These are phyloP conservation scores for Saxophila tyrrhenica DNA, from an alignment of 495 filamentous ascomycete species.

Conservation along the genomic window DNA sequence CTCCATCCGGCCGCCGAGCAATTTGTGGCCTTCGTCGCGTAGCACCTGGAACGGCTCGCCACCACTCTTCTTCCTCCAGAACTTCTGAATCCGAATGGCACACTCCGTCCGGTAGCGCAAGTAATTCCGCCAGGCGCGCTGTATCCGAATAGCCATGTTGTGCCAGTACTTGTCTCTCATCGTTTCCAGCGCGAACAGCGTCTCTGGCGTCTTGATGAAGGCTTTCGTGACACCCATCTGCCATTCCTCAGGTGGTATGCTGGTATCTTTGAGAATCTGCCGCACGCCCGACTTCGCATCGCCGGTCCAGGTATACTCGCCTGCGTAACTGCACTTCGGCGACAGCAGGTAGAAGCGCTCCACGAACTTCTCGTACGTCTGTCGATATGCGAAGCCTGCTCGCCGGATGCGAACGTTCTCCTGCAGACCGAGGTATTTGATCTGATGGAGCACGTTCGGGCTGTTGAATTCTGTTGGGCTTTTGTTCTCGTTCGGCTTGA, in stretches of 20 bases:
- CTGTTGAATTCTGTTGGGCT: slow-evolving; percentile 82
- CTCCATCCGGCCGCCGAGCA: slow-evolving; percentile 79
- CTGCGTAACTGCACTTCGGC: slow-evolving; percentile 86
- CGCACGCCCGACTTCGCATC: slow-evolving; percentile 77
- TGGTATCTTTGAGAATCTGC: slow-evolving; percentile 91
- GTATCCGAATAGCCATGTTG: slow-evolving; percentile 97
- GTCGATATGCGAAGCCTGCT: slow-evolving; percentile 93
- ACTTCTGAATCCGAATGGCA: slow-evolving; percentile 84
- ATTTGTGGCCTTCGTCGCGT: slow-evolving; percentile 77
- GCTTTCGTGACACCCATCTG: slow-evolving; percentile 96
- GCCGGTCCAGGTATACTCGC: slow-evolving; percentile 92
- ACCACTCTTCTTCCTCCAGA: slow-evolving; percentile 84
- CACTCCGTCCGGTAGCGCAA: slow-evolving; percentile 84
- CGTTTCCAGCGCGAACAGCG: slow-evolving; percentile 89
- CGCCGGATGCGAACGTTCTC: slow-evolving; percentile 97
- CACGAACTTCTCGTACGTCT: slow-evolving; percentile 96
- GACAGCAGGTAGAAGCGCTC: slow-evolving; percentile 96
- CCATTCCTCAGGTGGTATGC: slow-evolving; percentile 88
- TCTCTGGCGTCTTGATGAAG: slow-evolving; percentile 98
- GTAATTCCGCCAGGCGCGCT: slow-evolving; percentile 94
- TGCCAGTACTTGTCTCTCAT: slow-evolving; percentile 98
- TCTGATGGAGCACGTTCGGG: slow-evolving; percentile 91
- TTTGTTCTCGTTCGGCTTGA: slow-evolving; percentile 99
- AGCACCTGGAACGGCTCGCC: slow-evolving; percentile 78
- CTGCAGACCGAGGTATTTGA: slow-evolving; percentile 97